These are phyloP conservation scores for Neofusicoccum kwambonambiense DNA, from an alignment of 2,329 filamentous ascomycete genomes.

Conservation along the genomic window DNA sequence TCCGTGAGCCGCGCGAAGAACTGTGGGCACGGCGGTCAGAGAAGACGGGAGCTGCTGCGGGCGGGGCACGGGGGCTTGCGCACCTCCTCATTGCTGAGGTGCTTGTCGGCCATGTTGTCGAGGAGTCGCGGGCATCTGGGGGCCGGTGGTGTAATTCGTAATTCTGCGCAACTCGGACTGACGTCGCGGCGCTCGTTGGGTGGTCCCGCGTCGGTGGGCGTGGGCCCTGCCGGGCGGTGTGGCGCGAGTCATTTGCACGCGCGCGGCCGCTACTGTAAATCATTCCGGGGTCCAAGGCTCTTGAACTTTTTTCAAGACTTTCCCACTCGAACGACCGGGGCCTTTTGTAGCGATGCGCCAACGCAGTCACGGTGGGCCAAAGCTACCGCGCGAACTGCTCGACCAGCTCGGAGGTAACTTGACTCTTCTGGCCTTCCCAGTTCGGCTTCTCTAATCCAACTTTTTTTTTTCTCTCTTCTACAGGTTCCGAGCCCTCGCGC, in stretches of 20 bases:
- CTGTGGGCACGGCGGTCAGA: constrained; percentile 43
- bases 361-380: constrained; percentile 38
- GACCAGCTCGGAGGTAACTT: constrained; percentile 43
- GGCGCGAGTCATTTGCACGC: constrained; percentile 9
- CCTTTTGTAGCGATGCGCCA: constrained; percentile 34
- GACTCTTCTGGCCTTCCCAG: background rate
- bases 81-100: constrained; percentile 63
- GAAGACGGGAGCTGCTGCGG: background rate
- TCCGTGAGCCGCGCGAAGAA: constrained; percentile 70
- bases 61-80: constrained; percentile 14
- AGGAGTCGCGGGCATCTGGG: background rate
- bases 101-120: constrained; percentile 35
- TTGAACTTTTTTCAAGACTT: constrained; percentile 19
- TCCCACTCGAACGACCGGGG: constrained; percentile 24
- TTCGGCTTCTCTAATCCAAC: background rate
- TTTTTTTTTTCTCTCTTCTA: background rate
- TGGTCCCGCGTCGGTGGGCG: constrained; percentile 1
- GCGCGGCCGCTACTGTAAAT: background rate
- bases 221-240: constrained; percentile 19
- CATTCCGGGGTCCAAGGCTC: background rate
- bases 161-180: background rate
- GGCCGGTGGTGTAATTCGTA: background rate
- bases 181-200: constrained; percentile 8
- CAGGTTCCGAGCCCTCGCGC: constrained; percentile 23
- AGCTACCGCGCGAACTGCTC: constrained; percentile 46